These are phyloP conservation scores for Chlorella sorokiniana DNA, from an alignment of 139 green algal species.

Conservation along the genomic window DNA sequence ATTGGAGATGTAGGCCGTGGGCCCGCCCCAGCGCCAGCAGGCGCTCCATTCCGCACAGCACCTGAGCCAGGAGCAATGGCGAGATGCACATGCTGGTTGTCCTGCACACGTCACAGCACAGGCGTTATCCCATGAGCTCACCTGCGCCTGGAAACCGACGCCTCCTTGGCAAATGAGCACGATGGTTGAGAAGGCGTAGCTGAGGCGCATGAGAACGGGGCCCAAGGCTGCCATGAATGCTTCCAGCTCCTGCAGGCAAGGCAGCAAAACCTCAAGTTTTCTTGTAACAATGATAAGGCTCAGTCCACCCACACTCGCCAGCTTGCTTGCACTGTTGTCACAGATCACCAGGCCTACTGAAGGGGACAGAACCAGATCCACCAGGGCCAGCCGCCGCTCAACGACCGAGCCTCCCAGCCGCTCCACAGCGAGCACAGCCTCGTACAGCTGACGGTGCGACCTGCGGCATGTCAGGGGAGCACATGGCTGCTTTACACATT, in stretches of 20 bases:
- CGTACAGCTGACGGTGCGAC: constrained; percentile 36
- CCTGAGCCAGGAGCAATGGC: not conserved
- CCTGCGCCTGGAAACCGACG: constrained; percentile 28
- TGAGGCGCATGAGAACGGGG: constrained; percentile 22
- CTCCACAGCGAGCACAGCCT: constrained; percentile 48
- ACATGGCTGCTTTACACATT: not conserved
- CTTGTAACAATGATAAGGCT: not conserved
- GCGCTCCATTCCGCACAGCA: constrained; percentile 29
- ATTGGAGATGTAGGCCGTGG: constrained; percentile 20
- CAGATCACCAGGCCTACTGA: constrained; percentile 35
- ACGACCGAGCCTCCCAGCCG: constrained; percentile 31
- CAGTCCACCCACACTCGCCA: not conserved
- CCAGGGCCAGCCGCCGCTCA: constrained; percentile 32
- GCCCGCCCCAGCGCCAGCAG: constrained; percentile 2
- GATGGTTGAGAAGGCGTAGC: constrained; percentile 30
- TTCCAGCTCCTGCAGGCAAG: constrained; percentile 24
- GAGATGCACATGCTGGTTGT: not conserved
- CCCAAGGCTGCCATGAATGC: constrained; percentile 10
- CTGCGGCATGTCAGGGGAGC: not conserved
- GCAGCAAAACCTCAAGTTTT: not conserved
- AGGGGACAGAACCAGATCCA: constrained; percentile 44
- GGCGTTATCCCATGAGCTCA: not conserved
- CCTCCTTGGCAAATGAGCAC: constrained; percentile 37
- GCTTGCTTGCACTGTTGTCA: constrained; percentile 8
- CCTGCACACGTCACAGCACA: not conserved